phyloP scores from a whole-genome alignment of 1,139 yeast species.

The Lodderomyces orthopsilosis region DNA sequence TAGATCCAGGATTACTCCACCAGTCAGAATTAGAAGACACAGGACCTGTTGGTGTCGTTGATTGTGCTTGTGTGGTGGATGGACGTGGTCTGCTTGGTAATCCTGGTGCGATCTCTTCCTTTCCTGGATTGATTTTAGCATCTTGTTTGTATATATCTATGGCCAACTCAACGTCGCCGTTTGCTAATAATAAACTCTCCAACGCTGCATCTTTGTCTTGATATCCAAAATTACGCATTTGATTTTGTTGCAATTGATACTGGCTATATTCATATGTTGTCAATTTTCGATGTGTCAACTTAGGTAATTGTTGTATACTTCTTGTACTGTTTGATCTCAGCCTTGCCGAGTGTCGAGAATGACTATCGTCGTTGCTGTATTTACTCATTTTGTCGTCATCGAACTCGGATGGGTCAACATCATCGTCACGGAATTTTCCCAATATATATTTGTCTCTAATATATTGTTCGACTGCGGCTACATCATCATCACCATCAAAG shows the following conservation, averaged over 20 bases:
- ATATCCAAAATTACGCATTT: conserved; percentile 45
- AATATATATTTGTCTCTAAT: conserved; percentile 52
- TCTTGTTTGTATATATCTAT: conserved; percentile 46
- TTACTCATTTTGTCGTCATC: conserved; percentile 19
- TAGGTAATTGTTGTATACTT: conserved; percentile 23
- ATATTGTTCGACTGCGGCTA: conserved; percentile 44
- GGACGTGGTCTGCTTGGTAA: conserved; percentile 46
- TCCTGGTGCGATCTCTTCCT: conserved; percentile 40
- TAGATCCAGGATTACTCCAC: conserved; percentile 21
- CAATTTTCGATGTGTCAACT: conserved; percentile 41
- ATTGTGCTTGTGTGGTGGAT: conserved; percentile 3
- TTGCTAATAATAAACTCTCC: conserved; percentile 48
- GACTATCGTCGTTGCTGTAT: conserved; percentile 13
- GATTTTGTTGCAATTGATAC: conserved; percentile 37
- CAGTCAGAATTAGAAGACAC: conserved; percentile 23
- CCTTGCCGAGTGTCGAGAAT: conserved; percentile 14
- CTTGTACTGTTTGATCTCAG: conserved; percentile 26
- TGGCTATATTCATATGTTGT: conserved; percentile 43
- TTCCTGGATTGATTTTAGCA: conserved; percentile 32
- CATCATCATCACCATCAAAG: conserved; percentile 62
- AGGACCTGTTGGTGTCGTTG: conserved; percentile 12
- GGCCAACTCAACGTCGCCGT: conserved; percentile 50
- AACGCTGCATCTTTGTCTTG: conserved; percentile 44
- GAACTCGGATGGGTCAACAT: conserved; percentile 22
- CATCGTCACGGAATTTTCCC: conserved; percentile 43